Evolutionary conservation across 192 early-diverging fungal species (phyloP), one percentile per base, ranked within the genome.

Genomic region (Dimargaris xerosporica): DNA sequence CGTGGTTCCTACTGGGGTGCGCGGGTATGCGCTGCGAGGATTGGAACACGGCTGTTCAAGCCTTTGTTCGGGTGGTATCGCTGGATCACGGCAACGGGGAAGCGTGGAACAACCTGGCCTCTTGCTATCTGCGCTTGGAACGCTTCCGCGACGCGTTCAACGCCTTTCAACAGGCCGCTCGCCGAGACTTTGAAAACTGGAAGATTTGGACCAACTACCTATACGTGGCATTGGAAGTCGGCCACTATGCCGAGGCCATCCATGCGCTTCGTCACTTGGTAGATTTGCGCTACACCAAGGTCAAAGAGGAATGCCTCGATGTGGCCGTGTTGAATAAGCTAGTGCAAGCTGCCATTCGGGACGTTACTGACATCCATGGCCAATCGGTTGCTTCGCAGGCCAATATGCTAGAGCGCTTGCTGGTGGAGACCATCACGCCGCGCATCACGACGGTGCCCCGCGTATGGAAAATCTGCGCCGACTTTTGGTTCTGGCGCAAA

Each of bases 1-100:
- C 93, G 26, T 99, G 96, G 96, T 99, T 90, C 68, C 69, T 99
- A 41, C 74, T 94, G 56, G 96, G 96, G 5, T 99, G 96, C 70
- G 91, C 93, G 17, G 89, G 88, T 2, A 82, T 97, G 79, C 82
- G 85, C 29, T 61, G 75, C 11, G 77, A 82, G 59, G 82, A 93
- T 45, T 95, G 85, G 85, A 80, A 86, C 30, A 69, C 72, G 3
- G 93, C 86, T 9, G 68, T 78, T 15, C 63, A 73, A 21, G 90
- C 94, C 0, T 97, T 96, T 69, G 71, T 77, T 48, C 84, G 83
- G 45, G 83, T 83, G 16, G 84, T 88, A 7, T 61, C 71, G 19
- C 65, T 97, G 21, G 86, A 93, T 62, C 53, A 68, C 41, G 80
- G 83, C 61, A 94, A 95, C 66, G 88, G 86, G 41, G 96, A 99